These are phyloP conservation scores for Boletellus ananas DNA, from an alignment of 768 basidiomycete species.

Conservation along the genomic window DNA sequence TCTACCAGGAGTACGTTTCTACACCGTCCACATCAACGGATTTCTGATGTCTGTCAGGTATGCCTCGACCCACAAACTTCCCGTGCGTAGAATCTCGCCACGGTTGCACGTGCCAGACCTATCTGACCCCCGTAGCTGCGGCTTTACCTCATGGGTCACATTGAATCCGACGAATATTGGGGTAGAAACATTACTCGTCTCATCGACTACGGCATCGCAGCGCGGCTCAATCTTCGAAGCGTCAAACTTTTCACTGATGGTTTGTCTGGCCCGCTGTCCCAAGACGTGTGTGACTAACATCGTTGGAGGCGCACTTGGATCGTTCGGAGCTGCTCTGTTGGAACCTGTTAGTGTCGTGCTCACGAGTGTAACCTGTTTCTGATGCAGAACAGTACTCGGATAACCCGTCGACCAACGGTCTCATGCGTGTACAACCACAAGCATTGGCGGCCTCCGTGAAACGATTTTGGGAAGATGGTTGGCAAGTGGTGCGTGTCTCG, in stretches of 20 bases:
- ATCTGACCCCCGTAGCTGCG: slow-evolving; percentile 41
- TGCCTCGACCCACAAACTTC: slow-evolving; percentile 64
- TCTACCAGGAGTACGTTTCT: slow-evolving; percentile 57
- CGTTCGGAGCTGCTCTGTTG: slow-evolving; percentile 86
- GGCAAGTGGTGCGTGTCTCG: slow-evolving; percentile 69
- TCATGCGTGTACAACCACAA: slow-evolving; percentile 58
- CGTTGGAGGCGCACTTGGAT: slow-evolving; percentile 74
- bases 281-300: slow-evolving; percentile 2
- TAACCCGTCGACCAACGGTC: slow-evolving; percentile 64
- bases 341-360: slow-evolving; percentile 42
- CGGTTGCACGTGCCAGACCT: neutral
- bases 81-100: slow-evolving; percentile 42
- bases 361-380: neutral
- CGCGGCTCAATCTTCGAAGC: slow-evolving; percentile 54
- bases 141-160: slow-evolving; percentile 58
- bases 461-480: slow-evolving; percentile 66
- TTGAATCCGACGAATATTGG: slow-evolving; percentile 59
- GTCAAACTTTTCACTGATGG: slow-evolving; percentile 81
- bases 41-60: slow-evolving; percentile 36
- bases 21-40: neutral
- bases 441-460: slow-evolving; percentile 51
- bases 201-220: slow-evolving; percentile 52
- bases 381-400: slow-evolving; percentile 57
- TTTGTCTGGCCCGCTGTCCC: slow-evolving; percentile 15
- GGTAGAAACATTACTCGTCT: slow-evolving; percentile 58